Percentiles rank a stretch among this genome's conserved stretches.
Evolutionary conservation across 495 filamentous ascomycete genomes (phyloP).

Genomic region (Trypethelium eluteriae): DNA sequence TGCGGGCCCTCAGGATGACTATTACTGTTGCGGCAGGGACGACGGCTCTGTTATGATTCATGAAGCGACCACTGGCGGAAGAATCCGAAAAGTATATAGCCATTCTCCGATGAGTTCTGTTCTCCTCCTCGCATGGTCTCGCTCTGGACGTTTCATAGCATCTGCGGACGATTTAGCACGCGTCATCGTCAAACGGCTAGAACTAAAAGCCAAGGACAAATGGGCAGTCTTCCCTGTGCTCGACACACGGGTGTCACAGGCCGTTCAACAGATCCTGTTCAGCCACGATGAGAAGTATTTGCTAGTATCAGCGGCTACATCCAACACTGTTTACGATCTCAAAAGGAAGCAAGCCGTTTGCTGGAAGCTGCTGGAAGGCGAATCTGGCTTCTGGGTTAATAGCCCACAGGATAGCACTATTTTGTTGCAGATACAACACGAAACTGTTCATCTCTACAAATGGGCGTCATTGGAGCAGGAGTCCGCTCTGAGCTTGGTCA

Average conservation of each 20-base stretch:
- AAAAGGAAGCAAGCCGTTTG: not conserved
- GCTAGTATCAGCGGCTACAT: not conserved
- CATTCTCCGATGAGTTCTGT: constrained; percentile 1
- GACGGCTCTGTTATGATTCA: constrained; percentile 1
- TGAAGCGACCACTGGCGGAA: not conserved
- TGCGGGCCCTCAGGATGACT: not conserved
- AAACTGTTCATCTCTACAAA: not conserved
- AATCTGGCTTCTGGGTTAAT: not conserved
- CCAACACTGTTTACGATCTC: not conserved
- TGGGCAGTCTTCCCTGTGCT: constrained; percentile 1
- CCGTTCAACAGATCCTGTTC: not conserved
- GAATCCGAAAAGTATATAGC: constrained; percentile 1
- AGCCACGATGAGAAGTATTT: constrained; percentile 3
- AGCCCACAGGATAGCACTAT: not conserved
- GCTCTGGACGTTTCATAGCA: constrained; percentile 8
- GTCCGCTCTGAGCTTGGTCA: not conserved
- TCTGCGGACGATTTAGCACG: constrained; percentile 12
- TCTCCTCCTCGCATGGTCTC: constrained; percentile 6
- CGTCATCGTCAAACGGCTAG: constrained; percentile 11
- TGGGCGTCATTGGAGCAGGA: not conserved
- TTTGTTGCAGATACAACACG: not conserved
- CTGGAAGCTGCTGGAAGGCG: not conserved
- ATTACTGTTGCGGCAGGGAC: constrained; percentile 1
- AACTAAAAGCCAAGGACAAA: not conserved
- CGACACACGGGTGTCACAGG: not conserved